Evolutionary conservation across 1,139 yeast genomes (phyloP).

Genomic region (Scheffersomyces quercinus): DNA sequence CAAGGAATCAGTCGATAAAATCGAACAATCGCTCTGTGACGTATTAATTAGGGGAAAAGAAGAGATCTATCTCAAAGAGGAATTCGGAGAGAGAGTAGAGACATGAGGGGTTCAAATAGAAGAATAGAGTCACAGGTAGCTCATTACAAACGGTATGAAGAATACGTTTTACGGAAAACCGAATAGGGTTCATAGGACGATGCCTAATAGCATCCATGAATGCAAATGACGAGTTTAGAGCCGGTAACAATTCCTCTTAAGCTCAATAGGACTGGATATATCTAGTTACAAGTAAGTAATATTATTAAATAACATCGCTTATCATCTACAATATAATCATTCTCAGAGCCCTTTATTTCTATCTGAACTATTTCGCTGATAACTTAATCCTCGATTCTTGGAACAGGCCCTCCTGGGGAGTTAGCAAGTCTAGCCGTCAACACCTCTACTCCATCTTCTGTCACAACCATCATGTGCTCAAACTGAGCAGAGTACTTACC

Average conservation of each 20-base stretch:
- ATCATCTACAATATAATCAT: no score
- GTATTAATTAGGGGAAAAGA: constrained; percentile 23
- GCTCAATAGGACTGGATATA: no score
- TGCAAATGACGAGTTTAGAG: no score
- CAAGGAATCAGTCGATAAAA: constrained; percentile 25
- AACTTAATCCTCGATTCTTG: constrained; percentile 41
- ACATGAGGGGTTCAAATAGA: no score
- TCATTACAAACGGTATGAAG: neutral
- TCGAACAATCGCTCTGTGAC: constrained; percentile 27
- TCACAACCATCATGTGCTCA: constrained; percentile 88
- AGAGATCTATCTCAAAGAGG: neutral
- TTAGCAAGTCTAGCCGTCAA: constrained; percentile 65
- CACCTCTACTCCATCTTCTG: constrained; percentile 92
- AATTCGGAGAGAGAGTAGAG: no score
- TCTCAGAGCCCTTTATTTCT: constrained; percentile 3
- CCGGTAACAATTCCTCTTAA: no score
- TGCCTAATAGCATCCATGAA: no score
- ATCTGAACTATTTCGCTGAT: constrained; percentile 5
- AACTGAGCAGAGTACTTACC: constrained; percentile 92
- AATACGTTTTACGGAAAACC: neutral
- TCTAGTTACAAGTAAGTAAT: no score
- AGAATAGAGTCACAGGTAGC: no score
- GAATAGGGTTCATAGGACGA: no score
- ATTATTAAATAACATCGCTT: no score
- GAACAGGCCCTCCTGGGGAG: constrained; percentile 57